Evolutionary conservation across 2,329 filamentous ascomycete genomes (phyloP), one percentile per base, ranked within the genome.

Genomic region (Colletotrichum nymphaeae): DNA sequence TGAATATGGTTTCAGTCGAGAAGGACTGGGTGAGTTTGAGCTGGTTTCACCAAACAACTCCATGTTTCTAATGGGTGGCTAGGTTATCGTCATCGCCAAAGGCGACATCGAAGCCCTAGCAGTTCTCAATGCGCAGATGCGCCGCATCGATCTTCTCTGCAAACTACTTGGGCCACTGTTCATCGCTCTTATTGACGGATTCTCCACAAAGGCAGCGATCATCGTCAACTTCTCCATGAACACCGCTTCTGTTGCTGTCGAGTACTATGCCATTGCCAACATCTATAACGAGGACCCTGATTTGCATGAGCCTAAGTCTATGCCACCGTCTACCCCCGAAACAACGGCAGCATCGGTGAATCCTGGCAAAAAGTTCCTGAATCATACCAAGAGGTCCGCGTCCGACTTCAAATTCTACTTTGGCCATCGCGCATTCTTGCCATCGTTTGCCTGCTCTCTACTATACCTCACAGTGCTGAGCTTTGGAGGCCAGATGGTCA

Each of bases 1-100:
- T 90, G 79, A 95, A 94, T 78, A 85, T 89, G 0, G 88, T 95
- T 1, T 86, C 93, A 0, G 87, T 95, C 0, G 93, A 95, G 79
- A 85, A 91, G 77, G 93, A 95, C 76, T 94, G 93, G 93, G 87
- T 90, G 75, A 22, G 78, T 69, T 11, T 1, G 2, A 4, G 8
- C 9, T 5, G 5, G 7, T 4, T 9, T 4, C 16, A 22, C 11
- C 11, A 0, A 0, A 12, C 3, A 5, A 6, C 1, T 8, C 4
- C 1, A 42, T 3, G 2, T 9, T 5, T 26, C 32, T 63, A 28
- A 56, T n/a, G 26, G 1, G 49, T 2, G 12, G 14, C 12, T 26
- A 81, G 52, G 84, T 90, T 4, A 85, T 90, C 0, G 83, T 90
- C 8, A 70, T 79, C 0, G 74, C 78, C 1, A 69, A 63, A 3